phyloP scores from a whole-genome alignment of 352 stramenopile genomes.

The Halophytophthora batemanensis region DNA sequence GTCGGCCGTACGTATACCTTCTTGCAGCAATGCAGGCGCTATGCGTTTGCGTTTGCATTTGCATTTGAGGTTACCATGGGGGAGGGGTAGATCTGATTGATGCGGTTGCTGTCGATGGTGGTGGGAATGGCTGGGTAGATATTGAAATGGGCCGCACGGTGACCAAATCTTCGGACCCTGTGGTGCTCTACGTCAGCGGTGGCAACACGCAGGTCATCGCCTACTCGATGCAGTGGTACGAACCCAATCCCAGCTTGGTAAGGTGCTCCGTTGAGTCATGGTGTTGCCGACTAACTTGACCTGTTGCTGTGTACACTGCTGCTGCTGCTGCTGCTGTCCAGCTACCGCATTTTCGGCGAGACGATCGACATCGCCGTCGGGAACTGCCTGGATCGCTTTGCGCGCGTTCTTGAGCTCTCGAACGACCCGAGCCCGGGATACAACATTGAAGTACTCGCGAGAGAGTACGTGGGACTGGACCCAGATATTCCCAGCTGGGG shows the following conservation, averaged over 20 bases:
- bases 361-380: conserved; percentile 99
- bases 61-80: neutral
- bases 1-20: conserved; percentile 90
- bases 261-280: too few relatives aligned
- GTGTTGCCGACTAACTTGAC: too few relatives aligned
- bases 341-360: conserved; percentile 99
- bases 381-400: conserved; percentile 99
- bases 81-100: conserved; percentile 1
- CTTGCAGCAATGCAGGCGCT: too few relatives aligned
- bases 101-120: conserved; percentile 1
- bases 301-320: neutral
- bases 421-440: conserved; percentile 99
- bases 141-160: conserved; percentile 99
- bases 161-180: conserved; percentile 93
- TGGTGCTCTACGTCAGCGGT: conserved; percentile 99
- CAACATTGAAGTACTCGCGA: conserved; percentile 99
- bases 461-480: conserved; percentile 62
- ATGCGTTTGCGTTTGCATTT: neutral
- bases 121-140: conserved; percentile 44
- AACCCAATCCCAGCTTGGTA: neutral
- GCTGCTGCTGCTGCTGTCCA: conserved; percentile 13
- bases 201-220: conserved; percentile 98
- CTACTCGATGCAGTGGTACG: conserved; percentile 84
- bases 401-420: conserved; percentile 92
- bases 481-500: neutral